These are phyloP conservation scores for Neolentinus lepideus DNA, from an alignment of 1,284 basidiomycete species.

Conservation along the genomic window DNA sequence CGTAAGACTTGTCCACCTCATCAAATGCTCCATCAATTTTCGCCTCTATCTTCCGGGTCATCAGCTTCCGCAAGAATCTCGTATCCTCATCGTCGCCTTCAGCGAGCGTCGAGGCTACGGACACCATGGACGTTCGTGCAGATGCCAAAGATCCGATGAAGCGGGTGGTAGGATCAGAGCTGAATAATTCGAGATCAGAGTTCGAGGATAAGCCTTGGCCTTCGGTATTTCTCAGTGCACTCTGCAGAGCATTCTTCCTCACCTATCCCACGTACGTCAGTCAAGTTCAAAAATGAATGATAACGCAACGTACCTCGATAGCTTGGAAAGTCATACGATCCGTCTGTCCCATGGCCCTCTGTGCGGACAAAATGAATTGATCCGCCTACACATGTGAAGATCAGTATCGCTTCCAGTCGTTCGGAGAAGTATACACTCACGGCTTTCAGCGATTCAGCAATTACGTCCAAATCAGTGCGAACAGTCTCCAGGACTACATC, in stretches of 20 bases:
- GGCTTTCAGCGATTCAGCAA: neutral
- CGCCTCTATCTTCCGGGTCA: conserved; percentile 56
- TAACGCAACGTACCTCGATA: conserved; percentile 34
- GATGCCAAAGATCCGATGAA: neutral
- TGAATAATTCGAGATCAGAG: conserved; percentile 20
- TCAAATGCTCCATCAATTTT: conserved; percentile 52
- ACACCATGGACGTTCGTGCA: conserved; percentile 9
- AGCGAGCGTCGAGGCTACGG: conserved; percentile 28
- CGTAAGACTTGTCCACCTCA: conserved; percentile 49
- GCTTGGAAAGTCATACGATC: conserved; percentile 19
- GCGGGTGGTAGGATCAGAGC: conserved; percentile 9
- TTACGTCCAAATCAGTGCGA: neutral
- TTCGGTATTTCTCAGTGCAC: neutral
- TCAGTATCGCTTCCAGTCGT: neutral
- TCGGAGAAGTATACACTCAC: neutral
- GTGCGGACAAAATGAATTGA: conserved; percentile 7
- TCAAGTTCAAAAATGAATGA: conserved; percentile 8
- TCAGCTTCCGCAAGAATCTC: conserved; percentile 46
- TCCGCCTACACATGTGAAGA: neutral
- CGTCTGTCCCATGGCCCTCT: conserved; percentile 8
- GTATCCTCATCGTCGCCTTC: conserved; percentile 45
- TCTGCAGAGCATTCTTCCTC: neutral
- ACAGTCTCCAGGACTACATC: neutral
- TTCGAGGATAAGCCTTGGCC: neutral
- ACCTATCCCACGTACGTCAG: neutral